A percentile compares a stretch with the other conserved stretches of the same genome.
phyloP scores from a whole-genome alignment of 2,329 filamentous ascomycete species.

The Botryotinia narcissicola region DNA sequence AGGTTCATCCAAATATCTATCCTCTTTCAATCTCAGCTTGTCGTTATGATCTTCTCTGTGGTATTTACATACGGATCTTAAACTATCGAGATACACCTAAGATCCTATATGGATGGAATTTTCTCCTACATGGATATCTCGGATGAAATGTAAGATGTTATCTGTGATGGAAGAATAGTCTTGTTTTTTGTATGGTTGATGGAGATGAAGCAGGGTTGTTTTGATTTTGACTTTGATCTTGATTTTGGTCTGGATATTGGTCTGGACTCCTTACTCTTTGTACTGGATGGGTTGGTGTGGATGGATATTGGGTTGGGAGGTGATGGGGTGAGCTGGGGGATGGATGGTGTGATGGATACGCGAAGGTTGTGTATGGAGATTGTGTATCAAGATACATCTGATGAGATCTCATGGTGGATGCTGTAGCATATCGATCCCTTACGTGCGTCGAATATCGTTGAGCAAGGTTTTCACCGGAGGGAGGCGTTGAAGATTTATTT shows the following conservation, averaged over 20 bases:
- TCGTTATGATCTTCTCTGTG: background rate
- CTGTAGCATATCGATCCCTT: no score
- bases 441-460: background rate
- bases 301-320: background rate
- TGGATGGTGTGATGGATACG: background rate
- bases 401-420: fast-evolving
- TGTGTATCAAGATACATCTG: background rate
- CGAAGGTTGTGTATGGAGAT: no score
- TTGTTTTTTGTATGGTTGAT: no score
- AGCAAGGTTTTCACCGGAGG: no score
- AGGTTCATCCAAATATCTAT: no score
- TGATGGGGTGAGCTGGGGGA: no score
- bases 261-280: no score
- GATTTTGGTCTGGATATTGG: background rate
- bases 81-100: background rate
- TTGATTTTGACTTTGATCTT: background rate
- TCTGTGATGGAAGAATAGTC: no score
- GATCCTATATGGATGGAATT: background rate
- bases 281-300: no score
- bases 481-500: no score
- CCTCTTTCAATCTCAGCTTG: background rate
- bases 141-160: fast-evolving
- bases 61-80: background rate
- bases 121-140: background rate
- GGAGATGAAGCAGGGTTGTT: fast-evolving